These are phyloP conservation scores for Brassica rapa DNA, from an alignment of 345 rosid genomes.

Conservation along the genomic window DNA sequence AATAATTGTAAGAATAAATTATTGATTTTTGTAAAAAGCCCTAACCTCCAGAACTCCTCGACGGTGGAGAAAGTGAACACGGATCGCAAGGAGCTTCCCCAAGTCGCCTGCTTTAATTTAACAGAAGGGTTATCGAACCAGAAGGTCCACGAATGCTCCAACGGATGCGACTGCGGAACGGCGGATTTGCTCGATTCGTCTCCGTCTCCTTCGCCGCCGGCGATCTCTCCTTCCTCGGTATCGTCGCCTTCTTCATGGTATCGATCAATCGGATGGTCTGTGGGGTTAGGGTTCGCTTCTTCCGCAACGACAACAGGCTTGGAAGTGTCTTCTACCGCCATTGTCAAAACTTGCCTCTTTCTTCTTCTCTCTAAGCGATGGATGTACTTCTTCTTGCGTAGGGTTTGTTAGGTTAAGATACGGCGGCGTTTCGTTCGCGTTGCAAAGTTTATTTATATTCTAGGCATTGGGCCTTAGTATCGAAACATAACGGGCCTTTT, in stretches of 20 bases:
- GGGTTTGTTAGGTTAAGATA: conserved; percentile 1
- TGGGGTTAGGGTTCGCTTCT: conserved; percentile 45
- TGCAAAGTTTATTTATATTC: not conserved
- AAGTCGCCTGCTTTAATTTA: conserved; percentile 56
- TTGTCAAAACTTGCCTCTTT: conserved; percentile 17
- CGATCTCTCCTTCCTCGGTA: conserved; percentile 67
- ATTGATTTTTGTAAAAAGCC: not conserved
- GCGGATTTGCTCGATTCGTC: conserved; percentile 42
- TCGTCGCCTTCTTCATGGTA: conserved; percentile 47
- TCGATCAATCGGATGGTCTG: conserved; percentile 36
- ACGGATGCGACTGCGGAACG: conserved; percentile 54
- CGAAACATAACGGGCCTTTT: not conserved
- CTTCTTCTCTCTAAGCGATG: not conserved
- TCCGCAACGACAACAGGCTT: conserved; percentile 31
- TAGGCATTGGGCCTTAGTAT: not conserved
- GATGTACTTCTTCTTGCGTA: not conserved
- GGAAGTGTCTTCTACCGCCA: conserved; percentile 46
- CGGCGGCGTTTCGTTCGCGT: not conserved
- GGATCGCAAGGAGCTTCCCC: conserved; percentile 84
- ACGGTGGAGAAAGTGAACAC: conserved; percentile 70
- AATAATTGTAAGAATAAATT: not conserved
- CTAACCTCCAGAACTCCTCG: conserved; percentile 35
- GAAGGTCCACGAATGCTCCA: conserved; percentile 88
- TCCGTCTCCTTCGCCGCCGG: conserved; percentile 25
- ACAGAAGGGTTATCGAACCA: conserved; percentile 78